These are phyloP conservation scores for Bolboschoenoplectus hybrid DNA, from an alignment of 202 grass and related monocot genomes.

Conservation along the genomic window DNA sequence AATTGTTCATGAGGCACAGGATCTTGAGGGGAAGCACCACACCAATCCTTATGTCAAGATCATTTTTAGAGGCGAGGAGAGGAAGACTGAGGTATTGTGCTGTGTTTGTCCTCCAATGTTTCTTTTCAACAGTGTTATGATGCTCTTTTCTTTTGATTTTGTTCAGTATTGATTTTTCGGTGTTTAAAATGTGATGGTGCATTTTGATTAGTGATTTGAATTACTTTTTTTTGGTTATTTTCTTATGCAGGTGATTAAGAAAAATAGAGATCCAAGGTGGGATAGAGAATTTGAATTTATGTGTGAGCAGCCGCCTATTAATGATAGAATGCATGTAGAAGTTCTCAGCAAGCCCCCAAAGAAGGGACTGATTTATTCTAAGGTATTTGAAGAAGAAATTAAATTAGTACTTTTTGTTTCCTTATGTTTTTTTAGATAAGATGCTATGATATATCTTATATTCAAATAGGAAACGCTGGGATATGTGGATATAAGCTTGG, in stretches of 20 bases:
- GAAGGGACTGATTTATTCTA: conserved; percentile 74
- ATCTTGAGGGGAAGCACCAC: conserved; percentile 98
- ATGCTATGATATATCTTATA: not conserved
- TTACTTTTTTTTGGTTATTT: not conserved
- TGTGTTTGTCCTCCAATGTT: not conserved
- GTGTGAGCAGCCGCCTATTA: conserved; percentile 74
- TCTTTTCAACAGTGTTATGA: not conserved
- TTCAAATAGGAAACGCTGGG: conserved; percentile 77
- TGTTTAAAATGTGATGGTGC: not conserved
- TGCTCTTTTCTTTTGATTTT: conserved; percentile 3
- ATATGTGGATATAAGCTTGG: conserved; percentile 74
- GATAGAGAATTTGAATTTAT: conserved; percentile 83
- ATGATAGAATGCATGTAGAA: conserved; percentile 87
- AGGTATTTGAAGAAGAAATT: conserved; percentile 55
- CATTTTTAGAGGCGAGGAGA: conserved; percentile 87
- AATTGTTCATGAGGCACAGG: conserved; percentile 81
- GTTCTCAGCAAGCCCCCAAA: conserved; percentile 75
- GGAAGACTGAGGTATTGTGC: conserved; percentile 74
- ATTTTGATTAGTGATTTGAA: not conserved
- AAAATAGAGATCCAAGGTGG: conserved; percentile 93
- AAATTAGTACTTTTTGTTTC: not conserved
- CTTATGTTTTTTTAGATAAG: not conserved
- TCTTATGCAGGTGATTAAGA: conserved; percentile 72
- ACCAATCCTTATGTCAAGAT: conserved; percentile 86
- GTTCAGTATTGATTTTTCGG: not conserved